Evolutionary conservation across 2,329 filamentous ascomycete species (phyloP).

Genomic region (Thermomyces lanuginosus): DNA sequence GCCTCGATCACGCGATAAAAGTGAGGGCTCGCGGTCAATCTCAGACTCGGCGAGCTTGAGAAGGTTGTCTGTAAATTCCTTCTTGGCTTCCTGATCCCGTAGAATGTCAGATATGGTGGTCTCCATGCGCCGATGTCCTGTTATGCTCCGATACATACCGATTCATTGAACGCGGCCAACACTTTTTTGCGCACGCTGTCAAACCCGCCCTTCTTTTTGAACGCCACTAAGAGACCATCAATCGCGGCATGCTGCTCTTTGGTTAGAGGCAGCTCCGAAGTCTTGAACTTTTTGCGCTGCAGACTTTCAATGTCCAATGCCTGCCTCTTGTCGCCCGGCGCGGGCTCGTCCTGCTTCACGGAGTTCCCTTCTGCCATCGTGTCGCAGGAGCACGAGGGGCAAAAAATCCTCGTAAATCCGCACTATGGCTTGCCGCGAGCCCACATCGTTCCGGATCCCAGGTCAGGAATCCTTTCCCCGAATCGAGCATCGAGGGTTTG

Average conservation of each 20-base stretch:
- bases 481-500: no score
- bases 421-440: no score
- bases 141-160: conserved; percentile 23
- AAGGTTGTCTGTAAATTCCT: conserved; percentile 35
- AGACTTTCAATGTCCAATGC: conserved; percentile 18
- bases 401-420: no score
- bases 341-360: conserved; percentile 13
- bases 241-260: conserved; percentile 42
- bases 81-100: conserved; percentile 33
- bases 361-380: no score
- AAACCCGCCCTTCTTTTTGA: conserved; percentile 52
- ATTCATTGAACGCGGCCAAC: conserved; percentile 41
- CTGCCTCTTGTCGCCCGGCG: conserved; percentile 14
- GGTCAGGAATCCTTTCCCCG: no score
- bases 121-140: conserved; percentile 1
- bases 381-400: no score
- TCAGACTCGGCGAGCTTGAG: conserved; percentile 42
- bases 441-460: no score
- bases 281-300: conserved; percentile 37
- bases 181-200: conserved; percentile 45
- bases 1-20: conserved; percentile 44
- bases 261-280: conserved; percentile 44
- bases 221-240: conserved; percentile 44
- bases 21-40: conserved; percentile 45
- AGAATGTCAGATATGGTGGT: conserved; percentile 5